phyloP scores from a whole-genome alignment of 257 asterid genomes.

The Osmanthus fragrans region DNA sequence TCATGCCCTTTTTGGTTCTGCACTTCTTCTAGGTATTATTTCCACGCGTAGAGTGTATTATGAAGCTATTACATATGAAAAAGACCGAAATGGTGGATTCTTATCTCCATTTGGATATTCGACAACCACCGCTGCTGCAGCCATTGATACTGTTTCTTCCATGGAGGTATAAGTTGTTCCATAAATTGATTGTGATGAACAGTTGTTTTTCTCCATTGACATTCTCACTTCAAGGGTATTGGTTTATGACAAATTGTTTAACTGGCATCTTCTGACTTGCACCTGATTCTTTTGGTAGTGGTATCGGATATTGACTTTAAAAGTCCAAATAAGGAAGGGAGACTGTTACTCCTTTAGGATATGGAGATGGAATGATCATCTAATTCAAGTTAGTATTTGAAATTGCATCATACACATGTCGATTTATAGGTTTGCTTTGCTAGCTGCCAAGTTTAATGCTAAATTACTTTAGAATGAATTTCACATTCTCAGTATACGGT shows the following conservation, averaged over 20 bases:
- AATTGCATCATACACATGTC: conserved; percentile 5
- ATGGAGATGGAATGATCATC: conserved; percentile 87
- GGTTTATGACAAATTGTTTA: conserved; percentile 18
- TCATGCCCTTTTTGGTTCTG: conserved; percentile 73
- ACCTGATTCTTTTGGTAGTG: conserved; percentile 51
- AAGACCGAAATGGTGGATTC: conserved; percentile 82
- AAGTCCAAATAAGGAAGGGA: conserved; percentile 37
- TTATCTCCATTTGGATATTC: conserved; percentile 92
- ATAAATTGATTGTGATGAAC: conserved; percentile 19
- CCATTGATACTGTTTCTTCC: conserved; percentile 64
- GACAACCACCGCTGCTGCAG: conserved; percentile 60
- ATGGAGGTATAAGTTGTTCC: conserved; percentile 60
- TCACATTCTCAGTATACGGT: conserved; percentile 63
- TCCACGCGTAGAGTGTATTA: conserved; percentile 75
- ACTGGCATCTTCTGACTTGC: conserved; percentile 25
- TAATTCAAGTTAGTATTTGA: conserved; percentile 65
- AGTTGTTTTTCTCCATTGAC: conserved; percentile 15
- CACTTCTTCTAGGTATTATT: conserved; percentile 75
- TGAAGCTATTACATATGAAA: conserved; percentile 85
- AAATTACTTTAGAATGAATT: conserved; percentile 29
- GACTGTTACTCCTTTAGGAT: conserved; percentile 50
- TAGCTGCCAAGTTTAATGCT: not conserved
- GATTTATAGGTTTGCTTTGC: conserved; percentile 3
- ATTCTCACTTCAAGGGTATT: conserved; percentile 10
- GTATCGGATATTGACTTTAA: conserved; percentile 75